phyloP scores from a whole-genome alignment of 768 basidiomycete genomes.

The Suillus decipiens region DNA sequence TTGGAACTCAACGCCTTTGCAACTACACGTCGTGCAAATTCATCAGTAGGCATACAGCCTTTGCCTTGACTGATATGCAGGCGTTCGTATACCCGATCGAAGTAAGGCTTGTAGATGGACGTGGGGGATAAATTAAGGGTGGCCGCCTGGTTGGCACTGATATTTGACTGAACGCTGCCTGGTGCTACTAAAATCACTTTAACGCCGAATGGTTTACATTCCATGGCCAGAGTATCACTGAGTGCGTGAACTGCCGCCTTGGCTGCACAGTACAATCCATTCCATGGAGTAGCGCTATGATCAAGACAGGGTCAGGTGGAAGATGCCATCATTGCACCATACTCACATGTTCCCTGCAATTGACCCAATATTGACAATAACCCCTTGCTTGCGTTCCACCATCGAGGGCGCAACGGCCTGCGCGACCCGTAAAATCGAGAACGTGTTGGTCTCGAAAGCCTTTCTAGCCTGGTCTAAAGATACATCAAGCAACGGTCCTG shows the following conservation, averaged over 20 bases:
- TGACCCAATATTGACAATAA: too few relatives aligned
- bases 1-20: slow-evolving; percentile 42
- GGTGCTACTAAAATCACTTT: slow-evolving; percentile 70
- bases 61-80: slow-evolving; percentile 53
- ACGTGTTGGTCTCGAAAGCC: slow-evolving; percentile 68
- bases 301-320: slow-evolving; percentile 9
- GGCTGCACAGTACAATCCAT: slow-evolving; percentile 54
- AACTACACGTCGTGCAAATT: slow-evolving; percentile 59
- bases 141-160: slow-evolving; percentile 51
- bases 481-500: slow-evolving; percentile 53
- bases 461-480: slow-evolving; percentile 52
- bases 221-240: slow-evolving; percentile 69
- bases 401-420: slow-evolving; percentile 14
- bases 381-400: too few relatives aligned
- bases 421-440: slow-evolving; percentile 58
- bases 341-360: too few relatives aligned
- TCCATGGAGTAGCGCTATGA: slow-evolving; percentile 69
- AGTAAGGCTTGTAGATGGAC: slow-evolving; percentile 56
- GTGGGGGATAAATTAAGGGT: slow-evolving; percentile 48
- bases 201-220: slow-evolving; percentile 71
- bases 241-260: slow-evolving; percentile 63
- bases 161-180: slow-evolving; percentile 65
- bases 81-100: slow-evolving; percentile 54
- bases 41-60: slow-evolving; percentile 48
- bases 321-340: background rate